Conservation (phyloP, 1,284 basidiomycete species). For the Apiotrichum sp. region DNA sequence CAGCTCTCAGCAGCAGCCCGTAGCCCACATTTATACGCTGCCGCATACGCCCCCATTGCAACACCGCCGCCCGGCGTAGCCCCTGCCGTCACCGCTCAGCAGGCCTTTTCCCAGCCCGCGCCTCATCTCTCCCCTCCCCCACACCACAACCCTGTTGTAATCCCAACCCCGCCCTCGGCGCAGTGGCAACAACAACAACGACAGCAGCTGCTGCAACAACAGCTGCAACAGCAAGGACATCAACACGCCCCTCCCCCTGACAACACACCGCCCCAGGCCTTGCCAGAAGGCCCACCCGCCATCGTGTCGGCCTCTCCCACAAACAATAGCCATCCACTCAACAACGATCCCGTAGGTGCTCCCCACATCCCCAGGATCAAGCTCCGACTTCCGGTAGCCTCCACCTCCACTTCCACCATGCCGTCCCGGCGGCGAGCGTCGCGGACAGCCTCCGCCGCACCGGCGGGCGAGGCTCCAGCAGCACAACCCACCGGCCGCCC, state of each 20-base stretch:
- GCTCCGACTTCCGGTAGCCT: conserved; percentile 3
- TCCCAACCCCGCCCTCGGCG: background rate
- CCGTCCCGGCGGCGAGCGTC: background rate
- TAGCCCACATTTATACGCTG: background rate
- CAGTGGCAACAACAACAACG: conserved; percentile 3
- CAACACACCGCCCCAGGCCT: background rate
- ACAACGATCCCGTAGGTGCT: too few species aligned
- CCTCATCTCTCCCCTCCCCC: too few species aligned
- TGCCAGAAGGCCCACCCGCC: background rate
- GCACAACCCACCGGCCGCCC: background rate
- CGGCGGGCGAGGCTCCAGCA: background rate
- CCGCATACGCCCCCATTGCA: background rate
- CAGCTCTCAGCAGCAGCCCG: background rate
- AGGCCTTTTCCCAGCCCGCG: background rate
- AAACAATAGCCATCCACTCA: background rate
- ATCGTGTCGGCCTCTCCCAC: background rate
- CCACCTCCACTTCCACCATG: background rate
- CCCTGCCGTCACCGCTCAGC: background rate
- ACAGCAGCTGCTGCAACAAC: conserved; percentile 1
- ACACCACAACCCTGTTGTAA: too few species aligned
- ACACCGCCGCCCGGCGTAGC: background rate
- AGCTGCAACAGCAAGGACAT: background rate
- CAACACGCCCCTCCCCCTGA: conserved; percentile 1
- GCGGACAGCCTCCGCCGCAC: too few species aligned
- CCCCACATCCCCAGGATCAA: conserved; percentile 17